These are phyloP conservation scores for Metarhizium brunneum DNA, from an alignment of 2,329 filamentous ascomycete genomes.

Conservation along the genomic window DNA sequence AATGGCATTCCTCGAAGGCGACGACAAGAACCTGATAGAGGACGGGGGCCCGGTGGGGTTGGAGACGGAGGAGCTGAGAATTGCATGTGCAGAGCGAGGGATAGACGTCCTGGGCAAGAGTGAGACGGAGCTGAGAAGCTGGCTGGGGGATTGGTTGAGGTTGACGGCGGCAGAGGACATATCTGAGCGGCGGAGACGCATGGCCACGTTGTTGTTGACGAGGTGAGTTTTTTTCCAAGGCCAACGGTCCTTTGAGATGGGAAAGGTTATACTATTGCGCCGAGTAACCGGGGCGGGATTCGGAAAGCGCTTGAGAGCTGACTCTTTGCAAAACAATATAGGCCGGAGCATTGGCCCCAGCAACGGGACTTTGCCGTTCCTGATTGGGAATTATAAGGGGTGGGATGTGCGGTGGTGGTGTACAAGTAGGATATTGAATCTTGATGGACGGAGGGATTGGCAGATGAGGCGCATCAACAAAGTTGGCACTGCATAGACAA, in stretches of 20 bases:
- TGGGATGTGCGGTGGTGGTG: neutral
- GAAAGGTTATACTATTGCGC: neutral
- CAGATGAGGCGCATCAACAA: neutral
- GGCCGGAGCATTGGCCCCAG: constrained; percentile 31
- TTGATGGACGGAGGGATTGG: neutral
- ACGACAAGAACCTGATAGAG: constrained; percentile 59
- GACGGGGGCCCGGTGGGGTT: constrained; percentile 51
- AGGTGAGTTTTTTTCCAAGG: constrained; percentile 20
- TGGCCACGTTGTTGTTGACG: constrained; percentile 30
- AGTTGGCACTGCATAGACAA: neutral
- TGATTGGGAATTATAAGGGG: constrained; percentile 27
- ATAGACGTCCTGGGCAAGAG: constrained; percentile 47
- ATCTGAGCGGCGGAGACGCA: constrained; percentile 27
- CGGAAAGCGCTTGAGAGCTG: constrained; percentile 4
- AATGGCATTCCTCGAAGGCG: constrained; percentile 55
- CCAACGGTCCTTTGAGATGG: neutral
- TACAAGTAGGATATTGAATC: neutral
- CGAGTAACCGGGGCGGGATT: neutral
- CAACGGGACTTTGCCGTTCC: constrained; percentile 31
- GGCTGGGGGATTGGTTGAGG: constrained; percentile 39
- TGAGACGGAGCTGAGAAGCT: constrained; percentile 43
- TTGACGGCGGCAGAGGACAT: constrained; percentile 29
- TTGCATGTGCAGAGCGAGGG: constrained; percentile 65
- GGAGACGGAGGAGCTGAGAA: constrained; percentile 52
- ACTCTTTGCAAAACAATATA: constrained; percentile 9